Percentiles rank a stretch among this genome's conserved stretches.
These are phyloP conservation scores for Trametes polyzona DNA, from an alignment of 1,284 basidiomycete species.

Conservation along the genomic window DNA sequence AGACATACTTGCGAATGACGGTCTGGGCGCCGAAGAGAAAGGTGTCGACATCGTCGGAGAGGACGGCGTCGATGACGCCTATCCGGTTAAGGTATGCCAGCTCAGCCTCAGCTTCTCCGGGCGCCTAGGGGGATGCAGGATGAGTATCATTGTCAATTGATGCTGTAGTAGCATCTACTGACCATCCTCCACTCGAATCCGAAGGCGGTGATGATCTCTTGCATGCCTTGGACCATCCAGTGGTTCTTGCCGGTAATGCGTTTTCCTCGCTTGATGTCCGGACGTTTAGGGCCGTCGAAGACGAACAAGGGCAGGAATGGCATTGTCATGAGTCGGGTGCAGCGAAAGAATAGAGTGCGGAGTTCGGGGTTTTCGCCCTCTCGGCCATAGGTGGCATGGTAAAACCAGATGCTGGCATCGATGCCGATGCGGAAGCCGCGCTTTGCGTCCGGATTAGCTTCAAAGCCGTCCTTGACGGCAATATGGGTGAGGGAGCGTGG, in stretches of 20 bases:
- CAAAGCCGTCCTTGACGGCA: conserved; percentile 71
- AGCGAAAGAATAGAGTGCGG: conserved; percentile 76
- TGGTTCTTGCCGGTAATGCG: conserved; percentile 65
- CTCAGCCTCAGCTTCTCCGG: conserved; percentile 97
- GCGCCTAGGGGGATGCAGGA: conserved; percentile 56
- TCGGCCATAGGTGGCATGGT: conserved; percentile 71
- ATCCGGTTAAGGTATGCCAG: conserved; percentile 84
- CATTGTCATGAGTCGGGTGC: conserved; percentile 71
- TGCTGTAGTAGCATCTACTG: conserved; percentile 32
- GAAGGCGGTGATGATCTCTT: conserved; percentile 84
- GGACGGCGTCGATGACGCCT: conserved; percentile 85
- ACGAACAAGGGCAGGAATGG: conserved; percentile 92
- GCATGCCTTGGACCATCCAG: conserved; percentile 70
- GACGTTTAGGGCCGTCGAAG: conserved; percentile 90
- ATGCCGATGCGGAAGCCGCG: conserved; percentile 77
- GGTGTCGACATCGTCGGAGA: conserved; percentile 94
- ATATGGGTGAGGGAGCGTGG: conserved; percentile 70
- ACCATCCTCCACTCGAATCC: conserved; percentile 87
- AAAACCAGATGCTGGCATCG: conserved; percentile 85
- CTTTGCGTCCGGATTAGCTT: conserved; percentile 56
- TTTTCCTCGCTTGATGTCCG: conserved; percentile 82
- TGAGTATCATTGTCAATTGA: neutral
- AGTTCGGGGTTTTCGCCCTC: conserved; percentile 83
- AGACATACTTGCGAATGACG: conserved; percentile 76
- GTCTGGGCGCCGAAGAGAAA: conserved; percentile 87